Evolutionary conservation across 768 basidiomycete species (phyloP).

Genomic region (Tricholomella constricta): DNA sequence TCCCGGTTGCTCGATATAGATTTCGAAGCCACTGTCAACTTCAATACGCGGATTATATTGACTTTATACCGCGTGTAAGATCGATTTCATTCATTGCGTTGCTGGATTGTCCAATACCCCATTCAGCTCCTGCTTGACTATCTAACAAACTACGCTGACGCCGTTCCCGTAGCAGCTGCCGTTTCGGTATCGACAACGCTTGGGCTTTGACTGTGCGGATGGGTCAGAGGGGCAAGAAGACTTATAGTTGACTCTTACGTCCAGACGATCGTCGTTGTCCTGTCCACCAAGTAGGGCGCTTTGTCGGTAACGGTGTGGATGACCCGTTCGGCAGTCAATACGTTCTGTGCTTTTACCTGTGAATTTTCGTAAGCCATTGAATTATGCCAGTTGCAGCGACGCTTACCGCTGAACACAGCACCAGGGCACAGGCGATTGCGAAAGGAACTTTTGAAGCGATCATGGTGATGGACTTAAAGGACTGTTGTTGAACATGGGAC

Average conservation of each 20-base stretch:
- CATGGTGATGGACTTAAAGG: background rate
- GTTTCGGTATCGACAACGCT: background rate
- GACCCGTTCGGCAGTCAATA: conserved; percentile 6
- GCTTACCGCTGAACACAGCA: background rate
- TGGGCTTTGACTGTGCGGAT: background rate
- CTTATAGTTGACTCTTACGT: background rate
- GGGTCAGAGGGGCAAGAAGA: background rate
- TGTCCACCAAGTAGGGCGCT: conserved; percentile 12
- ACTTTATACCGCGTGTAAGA: too few species aligned
- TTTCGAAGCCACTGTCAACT: too few species aligned
- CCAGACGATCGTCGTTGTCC: conserved; percentile 14
- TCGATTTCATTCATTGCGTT: too few species aligned
- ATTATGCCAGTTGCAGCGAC: background rate
- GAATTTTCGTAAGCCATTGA: background rate
- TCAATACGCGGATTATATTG: too few species aligned
- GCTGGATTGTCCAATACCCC: too few species aligned
- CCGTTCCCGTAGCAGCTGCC: background rate
- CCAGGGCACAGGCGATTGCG: background rate
- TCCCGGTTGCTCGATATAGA: too few species aligned
- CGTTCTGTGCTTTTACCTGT: background rate
- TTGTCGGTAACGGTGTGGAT: conserved; percentile 7
- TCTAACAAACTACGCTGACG: background rate
- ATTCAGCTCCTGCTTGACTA: too few species aligned
- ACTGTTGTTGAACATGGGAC: background rate
- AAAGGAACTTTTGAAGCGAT: background rate